phyloP scores from a whole-genome alignment of 768 basidiomycete species.

The Podaxis rugospora region DNA sequence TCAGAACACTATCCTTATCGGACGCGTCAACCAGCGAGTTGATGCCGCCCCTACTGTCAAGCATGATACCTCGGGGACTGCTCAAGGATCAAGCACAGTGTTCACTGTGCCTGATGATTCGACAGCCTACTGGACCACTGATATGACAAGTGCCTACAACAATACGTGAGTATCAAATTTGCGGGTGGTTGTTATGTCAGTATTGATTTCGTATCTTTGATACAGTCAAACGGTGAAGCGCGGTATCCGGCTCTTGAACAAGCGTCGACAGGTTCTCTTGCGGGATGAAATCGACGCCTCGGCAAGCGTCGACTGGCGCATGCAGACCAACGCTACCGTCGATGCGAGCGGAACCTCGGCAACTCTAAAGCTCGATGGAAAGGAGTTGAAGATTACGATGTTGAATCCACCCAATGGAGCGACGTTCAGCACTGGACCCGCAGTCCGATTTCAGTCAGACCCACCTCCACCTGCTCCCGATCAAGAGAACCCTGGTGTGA shows the following conservation, averaged over 20 bases:
- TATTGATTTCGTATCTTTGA: conserved; percentile 14
- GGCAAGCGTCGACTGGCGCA: conserved; percentile 74
- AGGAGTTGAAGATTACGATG: conserved; percentile 64
- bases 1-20: conserved; percentile 89
- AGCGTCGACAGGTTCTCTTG: conserved; percentile 81
- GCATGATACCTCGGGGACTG: conserved; percentile 47
- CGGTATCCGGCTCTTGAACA: conserved; percentile 80
- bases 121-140: conserved; percentile 77
- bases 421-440: conserved; percentile 48
- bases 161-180: conserved; percentile 47
- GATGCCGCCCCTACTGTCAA: conserved; percentile 55
- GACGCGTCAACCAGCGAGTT: conserved; percentile 77
- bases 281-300: conserved; percentile 84
- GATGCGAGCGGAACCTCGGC: conserved; percentile 57
- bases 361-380: conserved; percentile 65
- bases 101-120: conserved; percentile 57
- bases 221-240: conserved; percentile 69
- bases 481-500: conserved; percentile 74
- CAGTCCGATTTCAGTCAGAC: conserved; percentile 57
- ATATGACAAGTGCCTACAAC: conserved; percentile 75
- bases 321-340: conserved; percentile 91
- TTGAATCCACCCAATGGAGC: conserved; percentile 68
- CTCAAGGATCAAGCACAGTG: conserved; percentile 85
- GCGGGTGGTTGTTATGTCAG: background rate
- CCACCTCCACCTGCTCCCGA: conserved; percentile 59